These are phyloP conservation scores for Penicillium hordei DNA, from an alignment of 2,329 filamentous ascomycete genomes.

Conservation along the genomic window DNA sequence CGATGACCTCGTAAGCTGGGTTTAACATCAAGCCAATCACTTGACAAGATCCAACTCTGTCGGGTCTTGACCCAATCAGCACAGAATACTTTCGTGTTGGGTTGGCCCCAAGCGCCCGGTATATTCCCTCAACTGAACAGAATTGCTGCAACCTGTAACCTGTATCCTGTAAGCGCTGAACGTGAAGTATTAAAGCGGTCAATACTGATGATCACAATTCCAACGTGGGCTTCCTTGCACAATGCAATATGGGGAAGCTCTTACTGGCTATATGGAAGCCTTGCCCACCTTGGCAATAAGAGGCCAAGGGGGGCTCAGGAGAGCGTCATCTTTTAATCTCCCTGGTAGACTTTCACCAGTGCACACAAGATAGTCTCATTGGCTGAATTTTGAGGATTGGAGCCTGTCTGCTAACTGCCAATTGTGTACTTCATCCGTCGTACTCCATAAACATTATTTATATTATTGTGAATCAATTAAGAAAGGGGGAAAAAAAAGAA, in stretches of 20 bases:
- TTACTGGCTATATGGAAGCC: constrained; percentile 1
- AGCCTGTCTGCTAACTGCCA: constrained; percentile 1
- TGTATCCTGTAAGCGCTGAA: background rate
- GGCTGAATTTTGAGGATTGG: background rate
- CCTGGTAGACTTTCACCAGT: background rate
- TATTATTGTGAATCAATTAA: background rate
- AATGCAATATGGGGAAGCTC: background rate
- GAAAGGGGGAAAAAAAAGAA: background rate
- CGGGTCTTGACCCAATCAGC: constrained; percentile 10
- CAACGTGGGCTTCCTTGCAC: constrained; percentile 2
- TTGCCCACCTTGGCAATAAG: background rate
- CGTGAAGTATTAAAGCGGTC: background rate
- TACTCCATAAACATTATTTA: too few relatives aligned
- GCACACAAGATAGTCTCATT: background rate
- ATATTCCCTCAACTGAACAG: background rate
- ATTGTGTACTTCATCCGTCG: background rate
- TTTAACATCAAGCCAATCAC: constrained; percentile 11
- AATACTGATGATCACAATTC: constrained; percentile 1
- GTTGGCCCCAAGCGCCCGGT: background rate
- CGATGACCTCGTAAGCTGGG: constrained; percentile 6
- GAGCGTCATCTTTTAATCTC: constrained; percentile 7
- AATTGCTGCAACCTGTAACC: background rate
- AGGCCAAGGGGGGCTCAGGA: background rate
- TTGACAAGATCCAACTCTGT: background rate
- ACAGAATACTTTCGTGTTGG: background rate